Conservation (phyloP, 2,329 filamentous ascomycete genomes). For the Fusarium sp. region DNA sequence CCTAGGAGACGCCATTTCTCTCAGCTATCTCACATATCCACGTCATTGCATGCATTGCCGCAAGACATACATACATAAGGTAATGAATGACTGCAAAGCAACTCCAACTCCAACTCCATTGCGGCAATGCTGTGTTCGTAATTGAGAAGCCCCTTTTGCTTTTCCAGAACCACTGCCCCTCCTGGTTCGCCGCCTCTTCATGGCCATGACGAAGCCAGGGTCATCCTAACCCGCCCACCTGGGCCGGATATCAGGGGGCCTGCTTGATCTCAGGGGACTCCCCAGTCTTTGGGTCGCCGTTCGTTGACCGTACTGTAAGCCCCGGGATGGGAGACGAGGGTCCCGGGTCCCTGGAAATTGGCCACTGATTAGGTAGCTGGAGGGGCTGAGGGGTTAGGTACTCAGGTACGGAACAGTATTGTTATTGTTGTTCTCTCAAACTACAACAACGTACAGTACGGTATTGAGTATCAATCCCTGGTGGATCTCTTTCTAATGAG, state of each 20-base stretch:
- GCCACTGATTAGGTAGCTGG: constrained; percentile 27
- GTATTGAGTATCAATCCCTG: constrained; percentile 1
- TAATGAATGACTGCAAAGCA: background rate
- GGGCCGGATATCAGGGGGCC: constrained; percentile 34
- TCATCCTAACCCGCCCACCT: constrained; percentile 44
- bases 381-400: constrained; percentile 19
- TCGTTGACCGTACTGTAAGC: constrained; percentile 26
- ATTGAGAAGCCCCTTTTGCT: constrained; percentile 41
- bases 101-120: background rate
- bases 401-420: background rate
- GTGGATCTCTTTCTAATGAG: constrained; percentile 21
- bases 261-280: constrained; percentile 39
- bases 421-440: background rate
- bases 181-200: constrained; percentile 14
- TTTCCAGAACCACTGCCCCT: constrained; percentile 35
- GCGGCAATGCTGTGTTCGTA: background rate
- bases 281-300: constrained; percentile 37
- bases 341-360: constrained; percentile 45
- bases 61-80: background rate
- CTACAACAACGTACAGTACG: background rate
- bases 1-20: constrained; percentile 35
- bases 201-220: constrained; percentile 31
- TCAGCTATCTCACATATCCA: constrained; percentile 14
- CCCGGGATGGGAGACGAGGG: constrained; percentile 21
- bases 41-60: constrained; percentile 24